Evolutionary conservation across 768 basidiomycete genomes (phyloP), one percentile per base, ranked within the genome.

Genomic region (Pisolithus marmoratus): DNA sequence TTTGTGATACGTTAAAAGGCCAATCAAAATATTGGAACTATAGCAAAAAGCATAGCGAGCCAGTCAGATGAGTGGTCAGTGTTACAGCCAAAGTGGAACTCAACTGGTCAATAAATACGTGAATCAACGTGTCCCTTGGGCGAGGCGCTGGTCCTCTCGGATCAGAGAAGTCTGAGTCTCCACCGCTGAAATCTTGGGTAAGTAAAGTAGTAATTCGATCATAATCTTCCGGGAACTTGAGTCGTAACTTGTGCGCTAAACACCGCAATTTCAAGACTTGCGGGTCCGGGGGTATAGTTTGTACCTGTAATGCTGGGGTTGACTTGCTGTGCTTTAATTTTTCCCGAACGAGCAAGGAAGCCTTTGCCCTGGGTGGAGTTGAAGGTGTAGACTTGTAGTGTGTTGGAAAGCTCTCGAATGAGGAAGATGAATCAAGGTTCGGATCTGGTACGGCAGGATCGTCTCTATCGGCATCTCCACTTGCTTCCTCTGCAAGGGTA

Each of bases 21-120:
- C 90, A 54, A 94, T 84, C 43, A 93, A 79, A 55, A 94, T 92
- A 63, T 94, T 94, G 15, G 90, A 93, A 58, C 90, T 92, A 58
- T 44, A 26, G 31, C n/a, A 37, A 12, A 5, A 44, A 36, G 12
- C 38, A 31, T 50, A 51, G 15, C 20, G 9, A 23, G 26, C 3
- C 8, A 31, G 52, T 66, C 51, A 65, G 51, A 29, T 7, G 20
- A 17, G n/a, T 8, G 15, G 19, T 29, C 41, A 27, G 11, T 31
- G 24, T 19, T 17, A 20, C 5, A 48, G 15, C 2, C 15, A 44
- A 17, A 26, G 23, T 23, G 45, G 19, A 27, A 70, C 74, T 52
- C 55, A 58, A 76, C 75, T 78, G 75, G 52, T 77, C 75, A 23
- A 74, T 62, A 54, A 75, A 75, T 51, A 72, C 65, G 54, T 76